phyloP scores from a whole-genome alignment of 352 stramenopile genomes.

The Phytopythium helicoides region DNA sequence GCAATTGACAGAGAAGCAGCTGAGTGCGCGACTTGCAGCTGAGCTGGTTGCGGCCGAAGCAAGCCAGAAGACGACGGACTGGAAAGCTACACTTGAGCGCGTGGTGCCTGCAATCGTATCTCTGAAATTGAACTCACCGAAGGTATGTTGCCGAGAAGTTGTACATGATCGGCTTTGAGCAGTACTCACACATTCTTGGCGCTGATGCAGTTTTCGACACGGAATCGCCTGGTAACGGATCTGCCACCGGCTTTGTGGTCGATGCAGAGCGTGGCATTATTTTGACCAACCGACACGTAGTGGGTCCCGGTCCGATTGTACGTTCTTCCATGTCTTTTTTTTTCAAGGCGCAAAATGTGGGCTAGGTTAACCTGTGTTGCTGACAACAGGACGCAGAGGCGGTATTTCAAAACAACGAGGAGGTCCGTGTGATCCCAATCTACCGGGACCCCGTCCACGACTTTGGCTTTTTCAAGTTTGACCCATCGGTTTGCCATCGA shows the following conservation, averaged over 20 bases:
- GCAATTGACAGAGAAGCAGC: conserved; percentile 38
- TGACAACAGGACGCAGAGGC: conserved; percentile 72
- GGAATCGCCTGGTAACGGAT: conserved; percentile 83
- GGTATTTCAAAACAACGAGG: conserved; percentile 94
- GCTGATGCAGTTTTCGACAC: conserved; percentile 76
- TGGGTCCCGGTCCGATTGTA: conserved; percentile 84
- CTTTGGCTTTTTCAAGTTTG: conserved; percentile 92
- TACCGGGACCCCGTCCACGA: conserved; percentile 93
- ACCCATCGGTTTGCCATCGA: conserved; percentile 80
- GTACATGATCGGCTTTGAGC: not conserved
- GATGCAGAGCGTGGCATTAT: conserved; percentile 91
- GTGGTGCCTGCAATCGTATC: conserved; percentile 85
- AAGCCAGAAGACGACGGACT: conserved; percentile 66
- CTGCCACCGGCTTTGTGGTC: conserved; percentile 92
- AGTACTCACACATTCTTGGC: conserved; percentile 9
- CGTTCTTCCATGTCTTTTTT: conserved; percentile 5
- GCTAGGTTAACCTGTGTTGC: not conserved
- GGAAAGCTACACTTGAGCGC: conserved; percentile 83
- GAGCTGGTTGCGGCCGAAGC: conserved; percentile 67
- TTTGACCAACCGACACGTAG: conserved; percentile 92
- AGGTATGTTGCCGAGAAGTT: conserved; percentile 30
- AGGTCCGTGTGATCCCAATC: conserved; percentile 90
- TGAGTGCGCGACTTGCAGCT: conserved; percentile 61
- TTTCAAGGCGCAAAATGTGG: not conserved
- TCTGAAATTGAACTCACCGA: conserved; percentile 87